A percentile compares a stretch with the other conserved stretches of the same genome.
Evolutionary conservation across 73 alveolate genomes (phyloP).

Genomic region (Durusdinium trenchii): DNA sequence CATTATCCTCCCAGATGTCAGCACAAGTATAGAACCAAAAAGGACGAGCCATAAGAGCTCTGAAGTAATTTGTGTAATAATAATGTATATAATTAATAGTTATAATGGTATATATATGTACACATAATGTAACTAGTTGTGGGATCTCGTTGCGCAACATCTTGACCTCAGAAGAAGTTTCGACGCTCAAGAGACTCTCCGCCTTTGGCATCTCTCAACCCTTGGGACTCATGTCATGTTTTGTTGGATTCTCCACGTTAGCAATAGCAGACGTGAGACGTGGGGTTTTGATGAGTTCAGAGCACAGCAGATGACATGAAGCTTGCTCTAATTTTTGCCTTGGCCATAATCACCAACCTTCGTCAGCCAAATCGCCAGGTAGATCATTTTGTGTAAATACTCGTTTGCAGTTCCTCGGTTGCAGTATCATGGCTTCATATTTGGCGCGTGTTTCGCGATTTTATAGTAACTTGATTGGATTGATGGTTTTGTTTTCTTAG

Average conservation of each 20-base stretch:
- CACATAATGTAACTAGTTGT: too few relatives aligned
- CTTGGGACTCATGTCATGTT: not conserved
- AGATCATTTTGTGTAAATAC: slow-evolving; percentile 30
- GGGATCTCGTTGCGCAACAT: too few relatives aligned
- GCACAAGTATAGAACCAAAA: too few relatives aligned
- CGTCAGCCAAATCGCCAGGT: slow-evolving; percentile 38
- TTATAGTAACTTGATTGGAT: not conserved
- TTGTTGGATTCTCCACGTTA: not conserved
- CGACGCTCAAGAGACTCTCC: too few relatives aligned
- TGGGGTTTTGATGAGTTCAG: not conserved
- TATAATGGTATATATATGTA: too few relatives aligned
- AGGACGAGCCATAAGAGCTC: too few relatives aligned
- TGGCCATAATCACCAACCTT: not conserved
- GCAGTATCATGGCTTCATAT: not conserved
- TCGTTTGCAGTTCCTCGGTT: slow-evolving; percentile 67
- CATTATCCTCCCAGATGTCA: too few relatives aligned
- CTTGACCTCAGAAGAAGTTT: too few relatives aligned
- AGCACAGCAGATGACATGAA: not conserved
- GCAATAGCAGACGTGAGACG: not conserved
- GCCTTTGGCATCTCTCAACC: too few relatives aligned
- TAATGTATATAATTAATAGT: too few relatives aligned
- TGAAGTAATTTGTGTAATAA: too few relatives aligned
- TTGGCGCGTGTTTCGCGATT: not conserved
- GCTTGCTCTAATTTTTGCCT: not conserved
- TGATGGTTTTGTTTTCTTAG: not conserved